Evolutionary conservation across 805 yeast genomes (phyloP), one percentile per base, ranked within the genome.

Genomic region (Ogataea haglerorum): DNA sequence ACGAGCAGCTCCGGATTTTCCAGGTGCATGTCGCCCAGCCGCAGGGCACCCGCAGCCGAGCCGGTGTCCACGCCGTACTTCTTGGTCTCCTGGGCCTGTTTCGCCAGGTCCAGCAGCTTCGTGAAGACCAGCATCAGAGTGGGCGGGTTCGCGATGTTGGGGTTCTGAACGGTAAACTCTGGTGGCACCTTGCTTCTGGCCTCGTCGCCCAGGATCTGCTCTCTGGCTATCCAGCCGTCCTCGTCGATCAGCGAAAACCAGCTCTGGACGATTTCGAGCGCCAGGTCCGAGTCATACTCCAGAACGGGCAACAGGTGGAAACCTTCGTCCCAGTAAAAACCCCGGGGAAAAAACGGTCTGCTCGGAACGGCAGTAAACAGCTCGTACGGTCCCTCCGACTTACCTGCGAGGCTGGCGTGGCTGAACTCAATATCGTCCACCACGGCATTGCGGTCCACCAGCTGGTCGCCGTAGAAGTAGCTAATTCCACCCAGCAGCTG

Each of bases 261-360:
- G 37, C 95, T 85, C 55, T 81, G 73, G 42, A 90, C 58, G 13
- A 93, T 81, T 49, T 87, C 93, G 46, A 89, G 68, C 0, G 80
- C 86, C 31, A 90, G 67, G 55, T 87, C 95, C 12, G 85, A 72
- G 62, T 93, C 98, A 58, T 83, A 90, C 34, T 83, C 82, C 51
- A 85, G 62, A 27, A 93, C 67, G 6, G 95, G 95, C 29, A 90
- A 68, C 45, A 91, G 68, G 60, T 91, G 96, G 63, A 93, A 93
- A 0, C 99, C 99, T 64, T 93, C 99, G 63, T 93, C 99, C 99
- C 99, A 93, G 57, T 86, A 88, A 57, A 93, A 93, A 0, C 99
- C 99, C 48, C 99, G 74, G 3, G 99, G 98, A 63, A 93, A 93
- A 56, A 86, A 87, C 0, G 95, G 87, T 38, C 99, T 73, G 35